A percentile compares a stretch with the other conserved stretches of the same genome.
Evolutionary conservation across 805 yeast genomes (phyloP).

Genomic region (Lachancea cidri): DNA sequence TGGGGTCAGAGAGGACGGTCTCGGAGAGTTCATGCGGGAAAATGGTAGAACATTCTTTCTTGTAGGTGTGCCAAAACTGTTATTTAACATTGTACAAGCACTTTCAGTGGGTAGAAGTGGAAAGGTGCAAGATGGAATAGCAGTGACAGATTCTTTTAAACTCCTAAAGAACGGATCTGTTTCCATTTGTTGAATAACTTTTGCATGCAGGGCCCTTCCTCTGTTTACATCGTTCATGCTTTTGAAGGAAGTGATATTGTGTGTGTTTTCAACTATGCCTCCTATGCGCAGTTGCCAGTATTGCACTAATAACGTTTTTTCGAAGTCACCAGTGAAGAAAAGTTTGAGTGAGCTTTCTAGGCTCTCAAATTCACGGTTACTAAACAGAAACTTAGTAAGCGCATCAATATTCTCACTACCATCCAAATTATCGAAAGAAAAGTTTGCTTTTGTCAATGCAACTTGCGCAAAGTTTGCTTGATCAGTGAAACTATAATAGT

Average conservation of each 20-base stretch:
- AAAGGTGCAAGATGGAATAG: conserved; percentile 37
- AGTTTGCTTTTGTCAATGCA: conserved; percentile 16
- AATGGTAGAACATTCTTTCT: neutral
- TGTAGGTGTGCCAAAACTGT: conserved; percentile 4
- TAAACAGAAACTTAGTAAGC: conserved; percentile 16
- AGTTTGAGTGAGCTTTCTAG: conserved; percentile 16
- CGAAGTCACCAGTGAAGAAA: conserved; percentile 14
- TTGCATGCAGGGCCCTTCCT: conserved; percentile 27
- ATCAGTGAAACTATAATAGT: conserved; percentile 21
- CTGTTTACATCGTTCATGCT: conserved; percentile 29
- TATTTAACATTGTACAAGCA: too few species aligned
- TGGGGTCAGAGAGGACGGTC: conserved; percentile 33
- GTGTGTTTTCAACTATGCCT: conserved; percentile 8
- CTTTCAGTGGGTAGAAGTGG: too few species aligned
- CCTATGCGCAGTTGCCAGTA: conserved; percentile 26
- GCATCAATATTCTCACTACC: conserved; percentile 24
- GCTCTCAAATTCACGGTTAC: conserved; percentile 19
- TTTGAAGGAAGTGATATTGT: conserved; percentile 15
- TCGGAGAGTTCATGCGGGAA: conserved; percentile 15
- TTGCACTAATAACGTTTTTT: conserved; percentile 12
- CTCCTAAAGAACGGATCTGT: conserved; percentile 46
- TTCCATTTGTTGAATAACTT: conserved; percentile 31
- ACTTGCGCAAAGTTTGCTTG: conserved; percentile 10
- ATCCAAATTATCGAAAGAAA: conserved; percentile 23
- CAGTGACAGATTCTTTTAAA: conserved; percentile 46